Evolutionary conservation across 2,329 filamentous ascomycete species (phyloP), one percentile per base, ranked within the genome.

Genomic region (Scolecobasidium constrictum): DNA sequence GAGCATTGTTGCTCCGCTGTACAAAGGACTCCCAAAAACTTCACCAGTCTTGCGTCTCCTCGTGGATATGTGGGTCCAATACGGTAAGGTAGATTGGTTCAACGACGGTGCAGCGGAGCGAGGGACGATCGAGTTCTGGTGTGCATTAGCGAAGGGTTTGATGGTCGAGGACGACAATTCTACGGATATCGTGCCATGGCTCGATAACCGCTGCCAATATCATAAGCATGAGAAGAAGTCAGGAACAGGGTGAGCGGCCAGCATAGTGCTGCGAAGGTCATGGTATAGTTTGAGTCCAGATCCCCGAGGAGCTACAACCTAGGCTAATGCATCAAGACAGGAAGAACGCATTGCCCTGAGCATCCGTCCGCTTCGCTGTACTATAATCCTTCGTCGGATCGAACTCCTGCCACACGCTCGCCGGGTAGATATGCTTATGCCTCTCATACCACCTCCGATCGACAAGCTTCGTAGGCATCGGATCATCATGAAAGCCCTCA

Each of bases 401-500:
- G 59, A 94, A 98, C 49, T 94, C 84, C 53, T 88, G 86, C 92
- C 92, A 98, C 37, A 90, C 75, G 58, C 86, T 96, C 16, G 90
- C 90, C 0, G 92, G 92, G 59, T 90, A 98, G 45, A 98, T 96
- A 62, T 98, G 92, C 64, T 96, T 98, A 60, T 96, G 95, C 56
- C 81, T 77, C 67, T 95, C 87, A 60, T 95, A 98, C 92, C 92
- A 98, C 47, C 92, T 72, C 47, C 92, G 75, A 65, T 98, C 90
- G 3, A 98, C 90, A 3, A 98, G 88, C 59, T 95, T 96, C 3
- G 90, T 96, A 48, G 83, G 64, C 3, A 74, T 74, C 1, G 88
- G 79, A 52, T 96, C 88, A 48, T 92, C 83, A 33, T 71, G 62
- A 19, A 72, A 78, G 12, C 90, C 90, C 64, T 95, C 90, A 11